These are phyloP conservation scores for Antitrichia curtipendula DNA, from an alignment of 225 moss, liverwort and hornwort genomes.

Conservation along the genomic window DNA sequence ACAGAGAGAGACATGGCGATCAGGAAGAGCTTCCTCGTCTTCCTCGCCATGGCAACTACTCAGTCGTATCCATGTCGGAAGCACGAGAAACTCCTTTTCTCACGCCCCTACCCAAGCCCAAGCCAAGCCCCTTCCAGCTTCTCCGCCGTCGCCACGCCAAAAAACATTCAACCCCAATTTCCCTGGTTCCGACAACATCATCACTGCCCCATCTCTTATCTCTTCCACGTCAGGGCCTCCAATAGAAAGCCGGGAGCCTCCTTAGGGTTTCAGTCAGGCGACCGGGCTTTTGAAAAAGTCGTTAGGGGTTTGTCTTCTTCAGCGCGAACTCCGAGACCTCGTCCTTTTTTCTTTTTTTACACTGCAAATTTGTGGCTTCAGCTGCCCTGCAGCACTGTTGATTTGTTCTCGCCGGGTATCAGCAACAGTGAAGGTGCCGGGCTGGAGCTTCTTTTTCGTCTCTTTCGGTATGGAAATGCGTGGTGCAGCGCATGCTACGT, in stretches of 20 bases:
- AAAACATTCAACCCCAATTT: slow-evolving; percentile 14
- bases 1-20: background rate
- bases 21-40: background rate
- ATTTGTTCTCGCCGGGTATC: slow-evolving; percentile 10
- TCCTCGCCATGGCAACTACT: background rate
- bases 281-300: slow-evolving; percentile 9
- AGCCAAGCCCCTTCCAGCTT: background rate
- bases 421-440: background rate
- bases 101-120: background rate
- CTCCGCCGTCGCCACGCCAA: slow-evolving; percentile 18
- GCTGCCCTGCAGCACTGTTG: background rate
- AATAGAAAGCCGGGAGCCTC: background rate
- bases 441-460: background rate
- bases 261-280: background rate
- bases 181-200: slow-evolving; percentile 29
- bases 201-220: slow-evolving; percentile 23
- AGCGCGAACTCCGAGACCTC: background rate
- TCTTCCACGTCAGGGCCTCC: slow-evolving; percentile 25
- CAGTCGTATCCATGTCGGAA: slow-evolving; percentile 18
- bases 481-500: slow-evolving; percentile 15
- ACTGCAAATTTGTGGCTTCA: background rate
- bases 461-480: background rate
- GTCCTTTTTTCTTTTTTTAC: background rate
- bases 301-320: slow-evolving; percentile 1
- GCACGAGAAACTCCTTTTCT: background rate